phyloP scores from a whole-genome alignment of 2,329 filamentous ascomycete species.

The Claviceps sorghi region DNA sequence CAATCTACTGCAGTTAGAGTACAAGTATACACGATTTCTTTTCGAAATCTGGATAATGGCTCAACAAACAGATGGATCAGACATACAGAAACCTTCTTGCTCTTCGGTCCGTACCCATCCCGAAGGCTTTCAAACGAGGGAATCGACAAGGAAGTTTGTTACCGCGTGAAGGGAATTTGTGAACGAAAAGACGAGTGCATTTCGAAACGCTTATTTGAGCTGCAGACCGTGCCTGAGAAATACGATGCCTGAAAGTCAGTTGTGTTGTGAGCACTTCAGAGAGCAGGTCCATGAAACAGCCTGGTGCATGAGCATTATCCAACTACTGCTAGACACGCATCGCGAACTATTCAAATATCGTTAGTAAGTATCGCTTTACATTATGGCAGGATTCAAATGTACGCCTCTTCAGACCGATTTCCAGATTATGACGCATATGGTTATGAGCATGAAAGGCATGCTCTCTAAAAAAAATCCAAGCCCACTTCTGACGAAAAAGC shows the following conservation, averaged over 20 bases:
- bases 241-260: neutral
- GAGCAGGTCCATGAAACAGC: neutral
- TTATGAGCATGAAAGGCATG: neutral
- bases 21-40: neutral
- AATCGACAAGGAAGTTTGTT: conserved; percentile 13
- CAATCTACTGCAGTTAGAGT: neutral
- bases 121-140: conserved; percentile 3
- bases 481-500: neutral
- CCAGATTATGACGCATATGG: neutral
- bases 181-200: conserved; percentile 4
- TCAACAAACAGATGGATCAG: neutral
- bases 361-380: no score
- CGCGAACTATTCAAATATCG: no score
- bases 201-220: neutral
- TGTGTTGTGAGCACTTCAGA: neutral
- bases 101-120: no score
- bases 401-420: no score
- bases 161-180: conserved; percentile 18
- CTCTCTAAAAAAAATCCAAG: neutral
- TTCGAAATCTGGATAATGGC: neutral
- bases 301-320: neutral
- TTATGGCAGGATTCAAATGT: no score
- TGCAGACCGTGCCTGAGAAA: neutral
- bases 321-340: neutral
- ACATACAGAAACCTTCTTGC: neutral